Conservation (phyloP, 768 basidiomycete species). For the Mycena polygramma region DNA sequence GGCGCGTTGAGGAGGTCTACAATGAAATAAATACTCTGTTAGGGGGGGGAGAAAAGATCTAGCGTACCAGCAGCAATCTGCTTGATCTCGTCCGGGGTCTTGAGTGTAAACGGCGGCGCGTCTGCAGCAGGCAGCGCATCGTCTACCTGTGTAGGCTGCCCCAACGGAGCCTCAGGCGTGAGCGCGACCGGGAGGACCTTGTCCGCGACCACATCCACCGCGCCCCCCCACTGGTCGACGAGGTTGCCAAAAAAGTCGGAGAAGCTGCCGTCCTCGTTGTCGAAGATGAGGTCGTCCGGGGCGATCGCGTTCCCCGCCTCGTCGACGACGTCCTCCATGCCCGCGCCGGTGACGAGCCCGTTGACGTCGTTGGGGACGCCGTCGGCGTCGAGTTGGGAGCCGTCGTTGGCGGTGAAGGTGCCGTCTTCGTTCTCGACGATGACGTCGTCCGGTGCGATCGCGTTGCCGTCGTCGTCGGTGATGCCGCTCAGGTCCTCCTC, state of each 20-base stretch:
- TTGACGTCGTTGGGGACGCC: constrained; percentile 14
- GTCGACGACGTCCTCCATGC: constrained; percentile 19
- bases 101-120: not conserved
- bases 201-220: not conserved
- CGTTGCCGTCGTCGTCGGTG: constrained; percentile 10
- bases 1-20: constrained; percentile 14
- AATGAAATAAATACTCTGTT: not conserved
- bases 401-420: constrained; percentile 20
- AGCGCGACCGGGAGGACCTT: constrained; percentile 2
- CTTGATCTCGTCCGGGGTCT: constrained; percentile 19
- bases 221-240: constrained; percentile 20
- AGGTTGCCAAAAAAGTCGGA: constrained; percentile 19
- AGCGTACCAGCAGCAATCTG: constrained; percentile 14
- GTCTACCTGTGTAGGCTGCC: constrained; percentile 5
- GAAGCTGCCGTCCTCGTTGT: constrained; percentile 17
- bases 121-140: not conserved
- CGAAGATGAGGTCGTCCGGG: constrained; percentile 10
- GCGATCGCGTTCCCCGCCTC: constrained; percentile 10
- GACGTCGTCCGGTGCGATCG: constrained; percentile 14
- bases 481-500: constrained; percentile 13
- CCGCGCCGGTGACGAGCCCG: constrained; percentile 10
- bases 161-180: constrained; percentile 6
- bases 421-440: constrained; percentile 24
- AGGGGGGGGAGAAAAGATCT: not conserved
- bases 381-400: constrained; percentile 20